phyloP scores from a whole-genome alignment of 73 alveolate species.

The Paramecium sonneborni region DNA sequence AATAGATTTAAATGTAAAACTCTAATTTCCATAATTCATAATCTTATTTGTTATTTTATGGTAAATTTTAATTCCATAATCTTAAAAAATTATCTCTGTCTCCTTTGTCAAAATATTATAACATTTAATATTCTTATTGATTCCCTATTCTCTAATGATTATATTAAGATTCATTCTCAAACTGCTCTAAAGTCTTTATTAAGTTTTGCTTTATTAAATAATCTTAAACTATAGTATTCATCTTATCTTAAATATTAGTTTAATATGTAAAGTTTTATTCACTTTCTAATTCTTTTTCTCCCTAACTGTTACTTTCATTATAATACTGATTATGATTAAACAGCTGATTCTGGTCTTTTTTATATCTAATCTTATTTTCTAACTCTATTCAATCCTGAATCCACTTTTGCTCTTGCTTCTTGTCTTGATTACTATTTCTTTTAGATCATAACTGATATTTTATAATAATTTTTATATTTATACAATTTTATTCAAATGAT shows the following conservation, averaged over 20 bases:
- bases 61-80: conserved; percentile 92
- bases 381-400: background rate
- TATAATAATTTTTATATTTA: too few species aligned
- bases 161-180: conserved; percentile 74
- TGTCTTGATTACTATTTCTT: background rate
- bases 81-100: conserved; percentile 86
- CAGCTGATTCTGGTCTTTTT: conserved; percentile 34
- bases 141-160: background rate
- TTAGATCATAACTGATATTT: background rate
- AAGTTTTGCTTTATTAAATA: conserved; percentile 87
- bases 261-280: background rate
- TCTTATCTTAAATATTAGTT: background rate
- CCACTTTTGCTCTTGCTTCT: background rate
- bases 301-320: conserved; percentile 7
- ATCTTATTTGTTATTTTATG: conserved; percentile 83
- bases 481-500: conserved; percentile 5
- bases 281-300: background rate
- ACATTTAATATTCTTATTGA: background rate
- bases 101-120: conserved; percentile 83
- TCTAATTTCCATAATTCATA: conserved; percentile 84
- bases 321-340: conserved; percentile 23
- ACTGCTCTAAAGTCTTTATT: conserved; percentile 84
- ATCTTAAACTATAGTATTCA: conserved; percentile 74
- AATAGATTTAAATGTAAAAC: conserved; percentile 92
- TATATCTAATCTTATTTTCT: background rate